These are phyloP conservation scores for Parmelia sp. DNA, from an alignment of 495 filamentous ascomycete species.

Conservation along the genomic window DNA sequence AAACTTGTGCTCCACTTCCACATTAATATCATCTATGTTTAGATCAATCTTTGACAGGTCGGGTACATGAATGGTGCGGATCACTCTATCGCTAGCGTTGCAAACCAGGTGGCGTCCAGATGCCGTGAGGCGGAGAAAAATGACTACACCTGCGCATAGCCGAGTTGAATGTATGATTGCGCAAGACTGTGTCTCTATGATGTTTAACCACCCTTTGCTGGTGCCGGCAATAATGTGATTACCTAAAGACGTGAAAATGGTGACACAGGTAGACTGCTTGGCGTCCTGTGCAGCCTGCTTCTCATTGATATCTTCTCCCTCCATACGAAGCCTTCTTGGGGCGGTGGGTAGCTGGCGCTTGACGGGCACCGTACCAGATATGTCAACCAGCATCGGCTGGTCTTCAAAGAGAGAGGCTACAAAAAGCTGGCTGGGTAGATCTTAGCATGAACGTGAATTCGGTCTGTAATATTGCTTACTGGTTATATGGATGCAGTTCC, in stretches of 20 bases:
- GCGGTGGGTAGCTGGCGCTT: slow-evolving; percentile 76
- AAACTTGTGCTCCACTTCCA: slow-evolving; percentile 95
- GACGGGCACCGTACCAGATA: slow-evolving; percentile 55
- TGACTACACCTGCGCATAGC: slow-evolving; percentile 74
- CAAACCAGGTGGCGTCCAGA: slow-evolving; percentile 82
- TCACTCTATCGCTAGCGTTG: slow-evolving; percentile 86
- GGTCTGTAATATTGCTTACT: slow-evolving; percentile 47
- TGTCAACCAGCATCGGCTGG: slow-evolving; percentile 78
- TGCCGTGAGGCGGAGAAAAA: slow-evolving; percentile 72
- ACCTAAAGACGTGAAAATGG: slow-evolving; percentile 76
- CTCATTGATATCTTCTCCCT: slow-evolving; percentile 60
- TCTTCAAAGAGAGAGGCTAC: slow-evolving; percentile 90
- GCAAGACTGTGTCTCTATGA: slow-evolving; percentile 73
- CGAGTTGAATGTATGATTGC: slow-evolving; percentile 80
- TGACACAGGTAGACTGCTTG: slow-evolving; percentile 85
- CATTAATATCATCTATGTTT: slow-evolving; percentile 53
- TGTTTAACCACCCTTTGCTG: slow-evolving; percentile 90
- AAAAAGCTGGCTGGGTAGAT: slow-evolving; percentile 58
- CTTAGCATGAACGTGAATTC: slow-evolving; percentile 7
- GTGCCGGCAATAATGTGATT: slow-evolving; percentile 86
- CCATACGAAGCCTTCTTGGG: slow-evolving; percentile 56
- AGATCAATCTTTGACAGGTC: slow-evolving; percentile 49
- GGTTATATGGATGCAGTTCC: slow-evolving; percentile 85
- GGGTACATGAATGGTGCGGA: slow-evolving; percentile 77
- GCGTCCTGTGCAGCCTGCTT: slow-evolving; percentile 88